Evolutionary conservation across 345 rosid species (phyloP).

Genomic region (Mallotus nudiflorus): DNA sequence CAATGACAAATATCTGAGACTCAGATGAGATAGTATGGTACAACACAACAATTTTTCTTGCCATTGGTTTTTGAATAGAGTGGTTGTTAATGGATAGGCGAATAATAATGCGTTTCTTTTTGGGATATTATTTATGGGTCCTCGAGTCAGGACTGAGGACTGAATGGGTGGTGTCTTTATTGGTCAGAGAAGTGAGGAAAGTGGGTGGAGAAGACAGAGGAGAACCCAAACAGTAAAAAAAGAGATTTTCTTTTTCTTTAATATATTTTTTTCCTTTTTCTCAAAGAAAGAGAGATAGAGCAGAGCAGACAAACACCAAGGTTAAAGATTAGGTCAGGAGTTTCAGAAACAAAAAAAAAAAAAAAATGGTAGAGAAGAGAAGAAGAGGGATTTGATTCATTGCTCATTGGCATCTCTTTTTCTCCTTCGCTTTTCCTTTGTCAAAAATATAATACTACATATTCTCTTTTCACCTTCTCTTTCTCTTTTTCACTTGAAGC

Average conservation of each 20-base stretch:
- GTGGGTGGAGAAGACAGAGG: too few species aligned
- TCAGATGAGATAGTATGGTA: too few species aligned
- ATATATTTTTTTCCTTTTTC: constrained; percentile 16
- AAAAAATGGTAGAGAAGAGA: too few species aligned
- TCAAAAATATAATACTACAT: background rate
- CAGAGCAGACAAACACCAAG: constrained; percentile 1
- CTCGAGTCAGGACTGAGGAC: constrained; percentile 21
- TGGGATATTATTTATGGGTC: constrained; percentile 14
- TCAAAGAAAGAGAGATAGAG: constrained; percentile 9
- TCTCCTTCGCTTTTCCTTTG: background rate
- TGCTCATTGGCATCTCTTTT: too few species aligned
- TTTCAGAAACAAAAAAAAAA: too few species aligned
- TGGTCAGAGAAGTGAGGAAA: constrained; percentile 70
- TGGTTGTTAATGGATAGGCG: constrained; percentile 6
- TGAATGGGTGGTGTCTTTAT: constrained; percentile 36
- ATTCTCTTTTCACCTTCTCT: too few species aligned
- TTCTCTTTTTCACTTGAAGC: too few species aligned
- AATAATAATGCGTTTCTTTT: background rate
- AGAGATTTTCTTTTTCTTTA: constrained; percentile 27
- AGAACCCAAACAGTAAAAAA: constrained; percentile 51
- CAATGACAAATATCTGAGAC: too few species aligned
- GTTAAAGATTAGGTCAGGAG: constrained; percentile 5
- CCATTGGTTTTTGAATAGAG: too few species aligned
- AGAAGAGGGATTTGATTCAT: too few species aligned
- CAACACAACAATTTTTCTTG: too few species aligned